Base-by-base conservation (phyloP, 495 filamentous ascomycete species). In the Podospora pseudoanserina region DNA sequence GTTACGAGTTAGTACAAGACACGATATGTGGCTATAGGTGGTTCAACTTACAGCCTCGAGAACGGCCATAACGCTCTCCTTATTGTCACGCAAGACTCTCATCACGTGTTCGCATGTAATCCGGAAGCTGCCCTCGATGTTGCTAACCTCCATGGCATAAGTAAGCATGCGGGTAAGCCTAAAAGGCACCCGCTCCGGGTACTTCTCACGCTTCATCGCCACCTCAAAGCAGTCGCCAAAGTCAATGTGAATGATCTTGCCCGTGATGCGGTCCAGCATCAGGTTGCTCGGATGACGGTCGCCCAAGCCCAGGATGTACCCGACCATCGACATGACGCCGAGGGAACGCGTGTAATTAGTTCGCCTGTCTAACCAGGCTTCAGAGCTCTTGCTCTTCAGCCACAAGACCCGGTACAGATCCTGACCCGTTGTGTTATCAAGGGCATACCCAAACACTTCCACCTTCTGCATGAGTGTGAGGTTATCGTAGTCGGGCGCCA, bases 321-420 rank as follows among this genome's bases (percentile, higher is more conserved):
- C 95, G 9, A 97, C 95, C 94, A 99, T 99, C n/a, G 93, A 97
- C 95, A 98, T 99, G 67, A 97, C 96, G 70, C 92, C 95, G 16
- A 98, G 86, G 16, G 95, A 98, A 65, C 95, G 90, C 54, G 96
- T 98, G 81, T 98, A 99, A 73, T 97, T 99, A 3, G 95, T 98
- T 20, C 95, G 91, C 60, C 95, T 87, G 75, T 97, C 94, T 60
- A 99, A 87, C 95, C 95, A 99, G 6, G 94, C 89, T 77, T 99
- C 95, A 0, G 95, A 98, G 72, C 90, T 94, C 84, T 97, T 97
- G 78, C 91, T 95, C 88, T 98, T 98, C 60, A 99, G 83, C 95
- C 95, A 99, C 44, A 99, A 82, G 4, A 99, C 95, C 20, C 95
- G 92, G 77, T 98, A 99, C 53, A 99, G 85, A 79, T 99, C 95